Percentiles rank a stretch among this genome's conserved stretches.
Conservation (phyloP, 225 moss, liverwort and hornwort species). For the Neckera pumila region DNA sequence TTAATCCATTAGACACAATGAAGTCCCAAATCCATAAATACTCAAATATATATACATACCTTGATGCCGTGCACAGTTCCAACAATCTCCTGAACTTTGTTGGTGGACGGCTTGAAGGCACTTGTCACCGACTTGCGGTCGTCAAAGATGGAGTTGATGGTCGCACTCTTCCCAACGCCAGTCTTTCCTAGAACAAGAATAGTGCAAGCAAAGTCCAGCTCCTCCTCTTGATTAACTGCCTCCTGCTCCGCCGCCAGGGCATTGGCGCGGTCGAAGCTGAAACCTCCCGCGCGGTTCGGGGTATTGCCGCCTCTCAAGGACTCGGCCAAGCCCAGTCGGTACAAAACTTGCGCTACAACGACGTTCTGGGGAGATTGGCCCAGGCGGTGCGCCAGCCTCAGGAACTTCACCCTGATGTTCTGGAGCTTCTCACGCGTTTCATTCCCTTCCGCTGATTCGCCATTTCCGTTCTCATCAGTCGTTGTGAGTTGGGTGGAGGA, state of each 20-base stretch:
- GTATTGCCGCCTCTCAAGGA: slow-evolving; percentile 70
- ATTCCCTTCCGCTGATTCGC: slow-evolving; percentile 59
- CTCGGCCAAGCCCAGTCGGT: slow-evolving; percentile 84
- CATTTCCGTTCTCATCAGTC: slow-evolving; percentile 37
- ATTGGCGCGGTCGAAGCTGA: slow-evolving; percentile 80
- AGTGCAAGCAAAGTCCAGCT: slow-evolving; percentile 84
- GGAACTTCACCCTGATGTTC: slow-evolving; percentile 78
- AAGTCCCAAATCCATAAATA: neutral
- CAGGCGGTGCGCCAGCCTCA: slow-evolving; percentile 75
- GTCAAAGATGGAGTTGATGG: slow-evolving; percentile 95
- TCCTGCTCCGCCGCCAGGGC: slow-evolving; percentile 77
- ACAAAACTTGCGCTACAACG: slow-evolving; percentile 86
- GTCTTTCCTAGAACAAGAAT: slow-evolving; percentile 93
- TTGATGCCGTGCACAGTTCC: slow-evolving; percentile 88
- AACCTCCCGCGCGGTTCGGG: slow-evolving; percentile 38
- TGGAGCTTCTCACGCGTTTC: slow-evolving; percentile 93
- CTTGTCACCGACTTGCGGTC: slow-evolving; percentile 68
- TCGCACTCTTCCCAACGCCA: slow-evolving; percentile 91
- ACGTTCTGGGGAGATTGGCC: slow-evolving; percentile 84
- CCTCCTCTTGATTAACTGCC: slow-evolving; percentile 62
- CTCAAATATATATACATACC: neutral
- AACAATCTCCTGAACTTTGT: slow-evolving; percentile 72
- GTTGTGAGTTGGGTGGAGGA: slow-evolving; percentile 38
- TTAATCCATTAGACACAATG: neutral
- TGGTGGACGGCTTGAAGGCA: slow-evolving; percentile 73